Evolutionary conservation across 768 basidiomycete genomes (phyloP).

Genomic region (Omphalotus guepiniiformis): DNA sequence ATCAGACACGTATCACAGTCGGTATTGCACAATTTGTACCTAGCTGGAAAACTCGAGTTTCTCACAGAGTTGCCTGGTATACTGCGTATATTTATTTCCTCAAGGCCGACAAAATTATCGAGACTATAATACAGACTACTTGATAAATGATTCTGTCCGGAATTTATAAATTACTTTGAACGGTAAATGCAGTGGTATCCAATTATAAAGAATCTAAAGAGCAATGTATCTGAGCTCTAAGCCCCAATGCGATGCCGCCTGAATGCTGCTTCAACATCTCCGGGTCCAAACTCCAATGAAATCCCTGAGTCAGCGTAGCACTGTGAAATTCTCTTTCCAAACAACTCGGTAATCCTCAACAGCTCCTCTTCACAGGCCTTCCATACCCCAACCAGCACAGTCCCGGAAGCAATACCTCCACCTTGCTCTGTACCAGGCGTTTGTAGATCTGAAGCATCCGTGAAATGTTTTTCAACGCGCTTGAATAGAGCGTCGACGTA

Average conservation of each 20-base stretch:
- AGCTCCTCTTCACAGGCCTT: conserved; percentile 86
- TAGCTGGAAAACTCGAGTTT: too few species aligned
- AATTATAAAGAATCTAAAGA: too few species aligned
- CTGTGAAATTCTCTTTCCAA: conserved; percentile 62
- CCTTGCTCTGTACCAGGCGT: conserved; percentile 56
- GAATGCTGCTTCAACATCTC: conserved; percentile 78
- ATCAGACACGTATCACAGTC: too few species aligned
- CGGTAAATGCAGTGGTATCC: too few species aligned
- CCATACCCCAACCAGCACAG: conserved; percentile 83
- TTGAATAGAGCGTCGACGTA: conserved; percentile 82
- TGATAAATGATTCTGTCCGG: too few species aligned
- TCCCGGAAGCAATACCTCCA: conserved; percentile 50
- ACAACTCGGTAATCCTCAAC: conserved; percentile 65
- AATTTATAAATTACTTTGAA: too few species aligned
- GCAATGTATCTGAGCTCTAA: too few species aligned
- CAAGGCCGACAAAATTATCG: too few species aligned
- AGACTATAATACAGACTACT: too few species aligned
- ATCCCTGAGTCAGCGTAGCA: conserved; percentile 77
- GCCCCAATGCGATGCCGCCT: conserved; percentile 48
- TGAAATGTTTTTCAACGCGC: conserved; percentile 95
- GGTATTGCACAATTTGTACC: too few species aligned
- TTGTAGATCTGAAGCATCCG: conserved; percentile 59
- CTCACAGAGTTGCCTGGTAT: too few species aligned
- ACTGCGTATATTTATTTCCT: too few species aligned
- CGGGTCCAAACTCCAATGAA: conserved; percentile 65